Conservation (phyloP, 345 rosid species). For the Populus pruinosa region DNA sequence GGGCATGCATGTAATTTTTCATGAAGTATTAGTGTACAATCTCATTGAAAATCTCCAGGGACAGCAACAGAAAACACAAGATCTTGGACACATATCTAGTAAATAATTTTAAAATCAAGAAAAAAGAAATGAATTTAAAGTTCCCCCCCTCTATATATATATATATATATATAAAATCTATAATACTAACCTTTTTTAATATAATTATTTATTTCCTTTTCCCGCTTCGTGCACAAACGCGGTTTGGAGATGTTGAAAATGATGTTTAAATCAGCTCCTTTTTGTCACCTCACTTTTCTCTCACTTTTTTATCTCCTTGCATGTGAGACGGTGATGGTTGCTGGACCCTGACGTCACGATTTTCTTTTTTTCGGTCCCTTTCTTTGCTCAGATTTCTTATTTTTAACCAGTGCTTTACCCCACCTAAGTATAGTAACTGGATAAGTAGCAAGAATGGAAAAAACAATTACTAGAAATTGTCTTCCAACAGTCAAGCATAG, state of each 20-base stretch:
- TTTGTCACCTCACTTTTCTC: background rate
- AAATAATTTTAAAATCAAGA: background rate
- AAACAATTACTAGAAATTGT: background rate
- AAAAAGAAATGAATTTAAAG: background rate
- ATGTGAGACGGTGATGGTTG: slow-evolving; percentile 19
- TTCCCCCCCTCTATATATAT: background rate
- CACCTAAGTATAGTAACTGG: background rate
- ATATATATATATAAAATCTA: background rate
- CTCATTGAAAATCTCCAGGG: background rate
- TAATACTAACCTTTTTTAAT: background rate
- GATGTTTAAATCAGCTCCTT: slow-evolving; percentile 3
- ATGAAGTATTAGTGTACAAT: background rate
- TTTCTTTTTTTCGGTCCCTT: background rate
- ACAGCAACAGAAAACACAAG: background rate
- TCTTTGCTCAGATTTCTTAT: background rate
- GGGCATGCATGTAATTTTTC: background rate
- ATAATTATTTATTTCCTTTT: background rate
- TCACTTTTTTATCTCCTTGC: slow-evolving; percentile 6
- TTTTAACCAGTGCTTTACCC: background rate
- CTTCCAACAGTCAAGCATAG: background rate
- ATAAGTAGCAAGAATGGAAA: background rate
- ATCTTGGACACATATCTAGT: background rate
- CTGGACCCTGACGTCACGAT: slow-evolving; percentile 21
- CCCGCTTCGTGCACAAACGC: slow-evolving; percentile 13
- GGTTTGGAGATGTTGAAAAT: slow-evolving; percentile 11